These are phyloP conservation scores for Voacanga thouarsii DNA, from an alignment of 257 asterid species.

Conservation along the genomic window DNA sequence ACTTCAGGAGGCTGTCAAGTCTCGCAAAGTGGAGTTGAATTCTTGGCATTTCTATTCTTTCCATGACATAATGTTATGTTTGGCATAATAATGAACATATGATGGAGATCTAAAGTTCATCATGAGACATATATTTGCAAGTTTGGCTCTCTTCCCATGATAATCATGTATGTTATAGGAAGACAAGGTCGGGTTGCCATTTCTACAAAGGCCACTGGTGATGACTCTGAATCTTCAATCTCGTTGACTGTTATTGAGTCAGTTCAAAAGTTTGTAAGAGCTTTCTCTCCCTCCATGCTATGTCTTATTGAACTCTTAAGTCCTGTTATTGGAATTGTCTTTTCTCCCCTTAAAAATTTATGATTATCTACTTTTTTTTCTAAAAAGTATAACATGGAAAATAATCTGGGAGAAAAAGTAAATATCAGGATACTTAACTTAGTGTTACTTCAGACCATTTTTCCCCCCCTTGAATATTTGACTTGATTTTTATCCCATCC, in stretches of 20 bases:
- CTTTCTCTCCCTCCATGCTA: conserved; percentile 8
- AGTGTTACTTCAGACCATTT: neutral
- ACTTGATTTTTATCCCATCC: neutral
- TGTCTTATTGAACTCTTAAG: neutral
- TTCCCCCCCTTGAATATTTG: no score
- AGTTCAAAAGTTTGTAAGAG: conserved; percentile 64
- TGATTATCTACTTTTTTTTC: no score
- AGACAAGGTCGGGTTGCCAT: conserved; percentile 37
- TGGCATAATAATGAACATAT: neutral
- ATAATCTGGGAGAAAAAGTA: neutral
- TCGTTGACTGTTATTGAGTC: conserved; percentile 44
- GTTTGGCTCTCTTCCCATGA: conserved; percentile 2
- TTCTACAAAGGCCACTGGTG: conserved; percentile 61
- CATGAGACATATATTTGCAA: neutral
- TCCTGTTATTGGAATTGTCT: no score
- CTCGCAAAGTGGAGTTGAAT: neutral
- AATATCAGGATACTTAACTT: neutral
- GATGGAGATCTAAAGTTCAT: neutral
- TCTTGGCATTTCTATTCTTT: neutral
- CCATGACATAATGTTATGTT: neutral
- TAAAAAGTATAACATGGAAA: neutral
- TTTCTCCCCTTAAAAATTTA: no score
- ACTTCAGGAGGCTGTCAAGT: neutral
- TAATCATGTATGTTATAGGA: conserved; percentile 31
- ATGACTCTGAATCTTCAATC: conserved; percentile 60